Conservation (phyloP, 306 rosid species). For the Dalbergia oliveri region DNA sequence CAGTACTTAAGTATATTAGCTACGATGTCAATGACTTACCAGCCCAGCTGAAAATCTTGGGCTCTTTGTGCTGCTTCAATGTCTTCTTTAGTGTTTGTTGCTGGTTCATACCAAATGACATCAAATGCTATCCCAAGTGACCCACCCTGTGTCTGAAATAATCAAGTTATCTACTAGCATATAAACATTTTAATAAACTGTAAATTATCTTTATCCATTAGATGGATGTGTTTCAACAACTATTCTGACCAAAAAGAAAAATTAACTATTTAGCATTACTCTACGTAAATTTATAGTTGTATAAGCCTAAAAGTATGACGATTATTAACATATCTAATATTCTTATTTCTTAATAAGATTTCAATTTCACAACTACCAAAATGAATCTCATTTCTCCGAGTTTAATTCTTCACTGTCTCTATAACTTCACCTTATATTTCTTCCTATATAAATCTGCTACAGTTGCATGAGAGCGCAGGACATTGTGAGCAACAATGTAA, state of each 20-base stretch:
- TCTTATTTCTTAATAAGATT: not conserved
- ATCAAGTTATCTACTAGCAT: not conserved
- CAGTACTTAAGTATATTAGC: not conserved
- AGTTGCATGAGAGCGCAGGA: slow-evolving; percentile 75
- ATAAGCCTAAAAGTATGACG: no score
- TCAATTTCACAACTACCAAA: not conserved
- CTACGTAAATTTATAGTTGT: no score
- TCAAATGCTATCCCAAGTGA: slow-evolving; percentile 81
- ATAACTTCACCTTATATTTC: slow-evolving; percentile 72
- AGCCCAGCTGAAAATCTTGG: slow-evolving; percentile 96
- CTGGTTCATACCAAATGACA: slow-evolving; percentile 87
- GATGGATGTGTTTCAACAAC: no score
- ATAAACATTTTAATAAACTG: not conserved
- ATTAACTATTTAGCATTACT: no score
- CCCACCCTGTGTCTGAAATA: slow-evolving; percentile 71
- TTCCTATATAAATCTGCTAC: slow-evolving; percentile 68
- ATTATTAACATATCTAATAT: no score
- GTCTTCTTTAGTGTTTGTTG: slow-evolving; percentile 65
- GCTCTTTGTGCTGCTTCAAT: slow-evolving; percentile 86
- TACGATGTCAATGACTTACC: slow-evolving; percentile 59
- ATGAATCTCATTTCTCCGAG: not conserved
- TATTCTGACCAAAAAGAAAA: no score
- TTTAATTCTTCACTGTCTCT: not conserved
- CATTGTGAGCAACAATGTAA: slow-evolving; percentile 86
- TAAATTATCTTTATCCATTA: no score